Base-by-base conservation (phyloP, 2,329 filamentous ascomycete genomes). In the Pyrenochaeta sp. region DNA sequence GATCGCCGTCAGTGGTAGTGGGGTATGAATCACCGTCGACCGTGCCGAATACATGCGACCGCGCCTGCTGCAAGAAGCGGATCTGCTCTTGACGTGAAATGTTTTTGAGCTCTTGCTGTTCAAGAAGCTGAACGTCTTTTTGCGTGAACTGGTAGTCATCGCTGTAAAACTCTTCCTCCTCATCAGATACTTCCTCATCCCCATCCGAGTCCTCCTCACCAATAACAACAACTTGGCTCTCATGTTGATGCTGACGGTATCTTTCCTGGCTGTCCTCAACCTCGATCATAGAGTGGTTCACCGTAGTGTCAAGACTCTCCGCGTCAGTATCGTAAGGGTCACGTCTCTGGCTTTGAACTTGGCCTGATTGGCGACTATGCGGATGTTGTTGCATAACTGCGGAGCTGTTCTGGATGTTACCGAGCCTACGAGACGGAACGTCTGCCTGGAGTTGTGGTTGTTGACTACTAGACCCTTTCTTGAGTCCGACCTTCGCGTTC, bases 251-350 rank as follows among this genome's bases (percentile, higher is more conserved):
- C 2, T 56, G 55, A 8, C 52, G 49, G 8, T 60, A 43, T 32
- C 28, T 42, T 30, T 50, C 19, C 40, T 71, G 67, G 44, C 47
- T 63, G 32, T 69, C 52, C 24, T 68, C 63, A 13, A 62, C 56
- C 3, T 70, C 60, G 4, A 71, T 30, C 10, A 64, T 42, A 28
- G 71, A 73, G 4, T 50, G 59, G 25, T 71, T 62, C 1, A 71
- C 60, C 25, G 75, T 78, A 5, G 72, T 76, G 45, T 77, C 77
- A 28, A 78, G 64, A 50, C 73, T 76, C 40, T 72, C 75, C 27
- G 71, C 72, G 57, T 80, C 77, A 56, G 78, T 80, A 48, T 73
- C 77, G 47, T 73, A 79, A 0, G 42, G 49, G 59, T 74, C 69
- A 55, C 56, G 58, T 49, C 62, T 66, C 22, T 57, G 37, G 28